These are phyloP conservation scores for Piloderma croceum DNA, from an alignment of 768 basidiomycete genomes.

Conservation along the genomic window DNA sequence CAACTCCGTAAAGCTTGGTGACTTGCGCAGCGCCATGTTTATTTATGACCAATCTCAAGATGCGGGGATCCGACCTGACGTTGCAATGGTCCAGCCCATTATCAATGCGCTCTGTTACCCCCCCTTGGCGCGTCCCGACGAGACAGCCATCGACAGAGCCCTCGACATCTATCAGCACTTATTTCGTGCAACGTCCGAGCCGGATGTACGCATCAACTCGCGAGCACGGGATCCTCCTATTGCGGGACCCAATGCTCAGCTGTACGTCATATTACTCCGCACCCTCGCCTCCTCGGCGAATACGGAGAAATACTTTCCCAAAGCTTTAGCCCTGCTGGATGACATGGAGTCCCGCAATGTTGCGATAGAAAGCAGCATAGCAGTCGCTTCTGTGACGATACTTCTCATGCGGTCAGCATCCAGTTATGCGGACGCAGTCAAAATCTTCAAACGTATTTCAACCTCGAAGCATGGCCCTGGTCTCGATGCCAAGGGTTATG, in stretches of 20 bases:
- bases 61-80: conserved; percentile 42
- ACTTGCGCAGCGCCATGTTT: conserved; percentile 36
- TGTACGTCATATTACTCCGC: conserved; percentile 43
- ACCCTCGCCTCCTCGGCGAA: conserved; percentile 35
- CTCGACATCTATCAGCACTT: conserved; percentile 49
- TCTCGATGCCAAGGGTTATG: conserved; percentile 56
- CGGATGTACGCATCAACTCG: background rate
- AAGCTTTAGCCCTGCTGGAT: conserved; percentile 47
- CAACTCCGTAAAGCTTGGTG: conserved; percentile 39
- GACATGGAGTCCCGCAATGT: conserved; percentile 60
- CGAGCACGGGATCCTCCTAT: conserved; percentile 18
- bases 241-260: conserved; percentile 41
- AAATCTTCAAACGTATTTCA: conserved; percentile 46
- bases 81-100: conserved; percentile 49
- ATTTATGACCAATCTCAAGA: conserved; percentile 45
- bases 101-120: conserved; percentile 44
- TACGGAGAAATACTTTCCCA: conserved; percentile 41
- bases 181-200: conserved; percentile 15
- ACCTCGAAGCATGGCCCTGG: conserved; percentile 20
- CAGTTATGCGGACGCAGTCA: conserved; percentile 53
- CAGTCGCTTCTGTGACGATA: conserved; percentile 48
- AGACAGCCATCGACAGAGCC: conserved; percentile 46
- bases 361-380: conserved; percentile 37
- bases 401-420: conserved; percentile 61
- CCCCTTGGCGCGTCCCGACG: conserved; percentile 29